Percentiles rank a stretch among this genome's conserved stretches.
These are phyloP conservation scores for Citropsis articulata DNA, from an alignment of 345 rosid genomes.

Conservation along the genomic window DNA sequence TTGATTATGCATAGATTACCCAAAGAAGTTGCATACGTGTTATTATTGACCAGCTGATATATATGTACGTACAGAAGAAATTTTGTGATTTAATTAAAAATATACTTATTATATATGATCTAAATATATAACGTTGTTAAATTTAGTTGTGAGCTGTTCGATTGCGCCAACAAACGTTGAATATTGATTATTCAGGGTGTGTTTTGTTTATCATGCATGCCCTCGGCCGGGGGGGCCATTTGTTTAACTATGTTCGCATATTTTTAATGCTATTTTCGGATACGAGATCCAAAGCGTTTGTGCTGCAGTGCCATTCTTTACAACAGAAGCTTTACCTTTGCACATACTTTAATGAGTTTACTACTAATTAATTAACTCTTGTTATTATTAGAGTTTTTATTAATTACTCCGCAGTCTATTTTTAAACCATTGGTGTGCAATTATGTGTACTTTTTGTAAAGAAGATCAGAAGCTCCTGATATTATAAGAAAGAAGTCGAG, in stretches of 20 bases:
- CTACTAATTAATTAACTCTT: neutral
- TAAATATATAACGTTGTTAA: neutral
- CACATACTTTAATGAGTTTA: neutral
- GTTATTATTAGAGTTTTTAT: no score
- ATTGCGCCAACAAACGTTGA: conserved; percentile 22
- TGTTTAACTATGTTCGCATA: neutral
- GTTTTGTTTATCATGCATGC: neutral
- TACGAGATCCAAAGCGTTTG: conserved; percentile 26
- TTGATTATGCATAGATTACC: conserved; percentile 32
- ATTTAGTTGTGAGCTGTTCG: conserved; percentile 10
- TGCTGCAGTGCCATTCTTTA: neutral
- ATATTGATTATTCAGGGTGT: neutral
- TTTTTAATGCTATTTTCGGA: conserved; percentile 7
- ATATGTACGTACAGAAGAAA: neutral
- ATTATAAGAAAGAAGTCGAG: conserved; percentile 7
- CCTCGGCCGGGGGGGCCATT: neutral
- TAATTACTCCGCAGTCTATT: no score
- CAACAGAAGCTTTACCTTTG: neutral
- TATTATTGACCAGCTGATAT: conserved; percentile 14
- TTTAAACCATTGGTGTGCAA: neutral
- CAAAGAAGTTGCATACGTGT: conserved; percentile 24
- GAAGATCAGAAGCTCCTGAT: conserved; percentile 13
- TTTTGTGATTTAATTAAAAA: conserved; percentile 15
- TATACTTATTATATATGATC: neutral
- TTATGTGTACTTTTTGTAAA: neutral